A percentile compares a stretch with the other conserved stretches of the same genome.
Conservation (phyloP, 495 filamentous ascomycete genomes). For the Viridothelium virens region DNA sequence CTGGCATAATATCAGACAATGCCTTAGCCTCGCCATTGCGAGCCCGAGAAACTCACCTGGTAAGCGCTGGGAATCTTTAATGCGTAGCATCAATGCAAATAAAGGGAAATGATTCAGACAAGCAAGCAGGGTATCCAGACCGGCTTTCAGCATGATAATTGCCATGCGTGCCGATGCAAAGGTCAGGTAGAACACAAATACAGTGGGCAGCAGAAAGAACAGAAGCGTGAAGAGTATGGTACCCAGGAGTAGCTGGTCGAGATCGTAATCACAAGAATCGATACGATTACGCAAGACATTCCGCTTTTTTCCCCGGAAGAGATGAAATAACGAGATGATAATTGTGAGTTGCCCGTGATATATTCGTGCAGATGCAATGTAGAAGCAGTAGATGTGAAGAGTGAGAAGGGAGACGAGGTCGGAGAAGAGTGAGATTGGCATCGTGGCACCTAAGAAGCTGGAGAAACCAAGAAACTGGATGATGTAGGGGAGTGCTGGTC, state of each 20-base stretch:
- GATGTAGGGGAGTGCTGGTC: slow-evolving; percentile 71
- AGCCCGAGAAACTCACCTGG: slow-evolving; percentile 51
- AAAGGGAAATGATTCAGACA: slow-evolving; percentile 97
- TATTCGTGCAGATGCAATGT: slow-evolving; percentile 90
- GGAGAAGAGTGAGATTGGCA: slow-evolving; percentile 94
- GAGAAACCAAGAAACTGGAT: slow-evolving; percentile 93
- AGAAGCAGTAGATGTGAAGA: slow-evolving; percentile 95
- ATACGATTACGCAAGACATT: slow-evolving; percentile 96
- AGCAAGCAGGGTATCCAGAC: slow-evolving; percentile 81
- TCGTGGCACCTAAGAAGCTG: slow-evolving; percentile 88
- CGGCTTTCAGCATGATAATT: slow-evolving; percentile 85
- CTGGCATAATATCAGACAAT: slow-evolving; percentile 35
- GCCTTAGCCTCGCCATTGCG: too few species aligned
- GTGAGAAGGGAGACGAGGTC: slow-evolving; percentile 89
- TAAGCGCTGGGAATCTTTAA: slow-evolving; percentile 85
- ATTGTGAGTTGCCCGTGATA: slow-evolving; percentile 98
- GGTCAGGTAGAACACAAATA: slow-evolving; percentile 92
- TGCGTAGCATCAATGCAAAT: slow-evolving; percentile 91
- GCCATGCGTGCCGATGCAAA: slow-evolving; percentile 91
- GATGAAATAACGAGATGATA: slow-evolving; percentile 90
- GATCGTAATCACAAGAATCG: slow-evolving; percentile 96
- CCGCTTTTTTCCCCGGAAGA: slow-evolving; percentile 95
- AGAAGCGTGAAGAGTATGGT: slow-evolving; percentile 95
- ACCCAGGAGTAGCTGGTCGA: slow-evolving; percentile 92
- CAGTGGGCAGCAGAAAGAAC: slow-evolving; percentile 90